A percentile compares a stretch with the other conserved stretches of the same genome.
Conservation (phyloP, 257 asterid species). For the Solanum rostratum region DNA sequence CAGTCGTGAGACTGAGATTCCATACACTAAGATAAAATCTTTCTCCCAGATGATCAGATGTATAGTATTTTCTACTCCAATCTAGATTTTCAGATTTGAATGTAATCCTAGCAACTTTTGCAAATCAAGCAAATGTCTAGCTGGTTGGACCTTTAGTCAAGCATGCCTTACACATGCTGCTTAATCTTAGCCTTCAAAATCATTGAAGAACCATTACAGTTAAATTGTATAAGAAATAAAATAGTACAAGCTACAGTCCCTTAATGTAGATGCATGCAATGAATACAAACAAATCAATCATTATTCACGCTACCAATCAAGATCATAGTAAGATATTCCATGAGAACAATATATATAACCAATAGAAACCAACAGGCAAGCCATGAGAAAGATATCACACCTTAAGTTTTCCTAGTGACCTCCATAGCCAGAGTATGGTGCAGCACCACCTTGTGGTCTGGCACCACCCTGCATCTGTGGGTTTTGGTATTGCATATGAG, state of each 20-base stretch:
- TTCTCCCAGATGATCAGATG: not conserved
- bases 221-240: not conserved
- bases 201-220: not conserved
- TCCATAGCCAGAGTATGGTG: slow-evolving; percentile 73
- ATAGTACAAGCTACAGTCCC: not conserved
- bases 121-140: not conserved
- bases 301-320: not conserved
- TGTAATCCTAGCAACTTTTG: not conserved
- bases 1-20: not conserved
- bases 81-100: not conserved
- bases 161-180: not conserved
- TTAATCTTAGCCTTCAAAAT: not conserved
- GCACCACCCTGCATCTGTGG: slow-evolving; percentile 76
- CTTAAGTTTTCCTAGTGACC: slow-evolving; percentile 52
- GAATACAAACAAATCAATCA: not conserved
- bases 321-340: not conserved
- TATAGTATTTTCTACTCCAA: not conserved
- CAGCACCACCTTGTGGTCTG: slow-evolving; percentile 95
- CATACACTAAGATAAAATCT: not conserved
- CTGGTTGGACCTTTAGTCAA: not conserved
- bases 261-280: not conserved
- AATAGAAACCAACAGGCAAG: not conserved
- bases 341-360: not conserved
- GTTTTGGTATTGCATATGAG: slow-evolving; percentile 67
- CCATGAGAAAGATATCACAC: slow-evolving; percentile 1